Conservation (phyloP, 495 filamentous ascomycete species). For the Hypomontagnella monticulosa region DNA sequence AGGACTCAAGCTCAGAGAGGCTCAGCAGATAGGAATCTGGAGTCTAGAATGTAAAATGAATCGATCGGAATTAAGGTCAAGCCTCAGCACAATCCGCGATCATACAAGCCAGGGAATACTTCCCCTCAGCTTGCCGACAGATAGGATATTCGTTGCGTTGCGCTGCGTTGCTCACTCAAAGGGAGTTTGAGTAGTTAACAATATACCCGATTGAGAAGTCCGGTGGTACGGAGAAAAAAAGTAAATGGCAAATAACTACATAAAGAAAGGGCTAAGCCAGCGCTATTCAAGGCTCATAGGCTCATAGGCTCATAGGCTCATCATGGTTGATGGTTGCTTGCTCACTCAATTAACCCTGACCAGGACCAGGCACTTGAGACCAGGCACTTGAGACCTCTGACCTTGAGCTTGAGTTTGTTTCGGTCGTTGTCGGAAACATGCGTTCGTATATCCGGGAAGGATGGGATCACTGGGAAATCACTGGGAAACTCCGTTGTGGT, state of each 20-base stretch:
- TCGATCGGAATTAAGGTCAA: slow-evolving; percentile 11
- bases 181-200: slow-evolving; percentile 31
- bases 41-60: background rate
- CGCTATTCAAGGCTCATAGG: too few relatives aligned
- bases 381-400: too few relatives aligned
- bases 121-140: slow-evolving; percentile 14
- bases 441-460: slow-evolving; percentile 40
- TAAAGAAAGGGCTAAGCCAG: too few relatives aligned
- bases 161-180: background rate
- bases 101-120: slow-evolving; percentile 17
- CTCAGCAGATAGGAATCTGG: background rate
- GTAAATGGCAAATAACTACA: slow-evolving; percentile 4
- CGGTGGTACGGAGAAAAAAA: slow-evolving; percentile 24
- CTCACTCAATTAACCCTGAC: too few relatives aligned
- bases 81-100: background rate
- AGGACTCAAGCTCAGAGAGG: background rate
- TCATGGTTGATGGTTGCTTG: too few relatives aligned
- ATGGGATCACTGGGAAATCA: slow-evolving; percentile 5
- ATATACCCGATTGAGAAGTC: slow-evolving; percentile 40
- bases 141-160: too few relatives aligned
- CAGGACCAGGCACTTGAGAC: too few relatives aligned
- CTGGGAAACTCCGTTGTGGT: slow-evolving; percentile 39
- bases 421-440: slow-evolving; percentile 44
- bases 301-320: too few relatives aligned
- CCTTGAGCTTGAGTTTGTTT: background rate